phyloP scores from a whole-genome alignment of 495 filamentous ascomycete genomes.

The Bacidia rubella region DNA sequence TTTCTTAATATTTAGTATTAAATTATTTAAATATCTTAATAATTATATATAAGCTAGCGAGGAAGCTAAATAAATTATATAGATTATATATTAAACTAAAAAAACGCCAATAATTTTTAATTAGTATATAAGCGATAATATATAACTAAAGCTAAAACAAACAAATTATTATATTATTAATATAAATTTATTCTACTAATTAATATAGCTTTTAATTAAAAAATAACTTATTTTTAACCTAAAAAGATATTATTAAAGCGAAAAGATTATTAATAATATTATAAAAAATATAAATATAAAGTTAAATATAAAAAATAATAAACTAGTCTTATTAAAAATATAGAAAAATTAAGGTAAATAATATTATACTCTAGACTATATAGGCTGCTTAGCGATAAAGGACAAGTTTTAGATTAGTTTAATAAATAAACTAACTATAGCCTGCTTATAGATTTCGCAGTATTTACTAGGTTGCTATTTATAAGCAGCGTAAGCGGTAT shows the following conservation, averaged over 20 bases:
- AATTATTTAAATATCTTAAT: too few species aligned
- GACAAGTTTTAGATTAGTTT: too few species aligned
- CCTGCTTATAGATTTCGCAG: too few species aligned
- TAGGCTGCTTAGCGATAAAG: not conserved
- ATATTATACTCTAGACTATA: conserved; percentile 2
- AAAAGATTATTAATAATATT: not conserved
- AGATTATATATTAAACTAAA: too few species aligned
- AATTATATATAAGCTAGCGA: too few species aligned
- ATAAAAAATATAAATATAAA: conserved; percentile 2
- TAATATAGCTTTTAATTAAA: not conserved
- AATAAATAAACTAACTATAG: too few species aligned
- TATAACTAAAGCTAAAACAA: not conserved
- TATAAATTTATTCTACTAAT: not conserved
- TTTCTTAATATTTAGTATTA: too few species aligned
- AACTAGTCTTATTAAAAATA: conserved; percentile 3
- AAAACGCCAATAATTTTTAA: too few species aligned
- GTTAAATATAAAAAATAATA: not conserved
- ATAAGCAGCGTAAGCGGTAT: too few species aligned
- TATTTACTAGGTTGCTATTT: too few species aligned
- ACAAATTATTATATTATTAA: not conserved
- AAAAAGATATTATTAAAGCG: conserved; percentile 1
- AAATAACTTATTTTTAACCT: not conserved
- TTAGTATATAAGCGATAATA: conserved; percentile 4
- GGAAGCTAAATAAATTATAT: too few species aligned
- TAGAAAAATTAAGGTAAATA: not conserved